Evolutionary conservation across 805 yeast genomes (phyloP).

Genomic region (Pichia insulana): DNA sequence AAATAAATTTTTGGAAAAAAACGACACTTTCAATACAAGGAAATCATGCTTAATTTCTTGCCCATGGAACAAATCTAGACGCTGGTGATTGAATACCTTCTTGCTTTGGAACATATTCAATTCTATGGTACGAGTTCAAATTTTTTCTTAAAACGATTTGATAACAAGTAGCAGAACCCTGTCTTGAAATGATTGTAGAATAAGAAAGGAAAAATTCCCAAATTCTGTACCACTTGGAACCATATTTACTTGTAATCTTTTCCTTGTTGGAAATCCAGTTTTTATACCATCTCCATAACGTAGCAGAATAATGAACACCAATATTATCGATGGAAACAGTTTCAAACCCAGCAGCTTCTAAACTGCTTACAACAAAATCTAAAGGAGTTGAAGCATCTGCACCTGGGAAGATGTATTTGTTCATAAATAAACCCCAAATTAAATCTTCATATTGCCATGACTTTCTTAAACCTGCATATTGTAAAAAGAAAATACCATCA

Average conservation of each 20-base stretch:
- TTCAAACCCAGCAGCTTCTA: conserved; percentile 84
- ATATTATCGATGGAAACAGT: conserved; percentile 75
- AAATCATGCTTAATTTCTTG: conserved; percentile 30
- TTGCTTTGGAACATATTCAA: conserved; percentile 73
- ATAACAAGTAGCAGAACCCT: conserved; percentile 87
- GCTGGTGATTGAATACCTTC: conserved; percentile 59
- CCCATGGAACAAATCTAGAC: conserved; percentile 50
- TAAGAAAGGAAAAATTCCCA: conserved; percentile 87
- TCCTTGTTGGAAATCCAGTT: conserved; percentile 87
- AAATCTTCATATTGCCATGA: conserved; percentile 92
- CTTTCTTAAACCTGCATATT: conserved; percentile 86
- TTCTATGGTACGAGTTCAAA: conserved; percentile 73
- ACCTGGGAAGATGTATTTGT: conserved; percentile 94
- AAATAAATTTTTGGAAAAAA: background rate
- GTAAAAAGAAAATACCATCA: conserved; percentile 81
- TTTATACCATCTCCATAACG: conserved; percentile 90
- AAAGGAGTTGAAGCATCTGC: conserved; percentile 95
- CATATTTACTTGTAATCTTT: conserved; percentile 68
- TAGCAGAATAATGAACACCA: conserved; percentile 88
- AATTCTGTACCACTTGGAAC: conserved; percentile 83
- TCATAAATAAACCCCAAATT: conserved; percentile 92
- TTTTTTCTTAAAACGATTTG: conserved; percentile 89
- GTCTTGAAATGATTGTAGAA: conserved; percentile 80
- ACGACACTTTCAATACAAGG: conserved; percentile 7
- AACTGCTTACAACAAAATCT: conserved; percentile 65